These are phyloP conservation scores for Penicillium coffeae DNA, from an alignment of 495 filamentous ascomycete genomes.

Conservation along the genomic window DNA sequence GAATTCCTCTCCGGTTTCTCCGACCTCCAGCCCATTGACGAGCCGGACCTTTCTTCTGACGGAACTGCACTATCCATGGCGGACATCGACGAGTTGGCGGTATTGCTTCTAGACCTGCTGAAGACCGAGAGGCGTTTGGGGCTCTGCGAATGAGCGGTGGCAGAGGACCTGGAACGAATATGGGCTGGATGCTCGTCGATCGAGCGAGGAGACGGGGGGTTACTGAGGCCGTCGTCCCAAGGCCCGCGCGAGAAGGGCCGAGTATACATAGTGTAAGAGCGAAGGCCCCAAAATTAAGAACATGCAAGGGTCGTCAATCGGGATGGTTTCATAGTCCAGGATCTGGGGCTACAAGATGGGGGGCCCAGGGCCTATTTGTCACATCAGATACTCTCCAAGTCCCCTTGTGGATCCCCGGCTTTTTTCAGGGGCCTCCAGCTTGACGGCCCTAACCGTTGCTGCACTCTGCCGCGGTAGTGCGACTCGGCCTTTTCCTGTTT, in stretches of 20 bases:
- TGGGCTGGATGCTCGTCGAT: constrained; percentile 40
- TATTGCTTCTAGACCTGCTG: constrained; percentile 43
- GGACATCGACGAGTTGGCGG: constrained; percentile 42
- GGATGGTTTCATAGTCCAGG: constrained; percentile 16
- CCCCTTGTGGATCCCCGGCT: background rate
- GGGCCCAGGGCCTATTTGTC: background rate
- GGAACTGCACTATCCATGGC: constrained; percentile 21
- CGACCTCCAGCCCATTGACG: constrained; percentile 25
- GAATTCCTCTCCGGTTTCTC: constrained; percentile 40
- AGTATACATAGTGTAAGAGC: background rate
- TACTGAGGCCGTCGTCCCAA: constrained; percentile 23
- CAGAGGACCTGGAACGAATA: constrained; percentile 41
- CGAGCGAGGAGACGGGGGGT: constrained; percentile 35
- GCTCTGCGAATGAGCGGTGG: constrained; percentile 28
- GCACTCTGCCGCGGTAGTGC: background rate
- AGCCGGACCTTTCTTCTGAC: constrained; percentile 33
- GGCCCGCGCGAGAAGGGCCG: background rate
- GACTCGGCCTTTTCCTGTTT: background rate
- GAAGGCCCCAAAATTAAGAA: constrained; percentile 9
- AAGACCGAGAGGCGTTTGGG: constrained; percentile 45
- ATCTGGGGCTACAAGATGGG: background rate
- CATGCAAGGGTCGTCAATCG: constrained; percentile 9
- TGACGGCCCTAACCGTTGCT: constrained; percentile 5
- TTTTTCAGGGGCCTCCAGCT: constrained; percentile 8
- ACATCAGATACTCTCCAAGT: background rate